Conservation (phyloP, 164 flowering plant genomes). For the Umbellularia californica region DNA sequence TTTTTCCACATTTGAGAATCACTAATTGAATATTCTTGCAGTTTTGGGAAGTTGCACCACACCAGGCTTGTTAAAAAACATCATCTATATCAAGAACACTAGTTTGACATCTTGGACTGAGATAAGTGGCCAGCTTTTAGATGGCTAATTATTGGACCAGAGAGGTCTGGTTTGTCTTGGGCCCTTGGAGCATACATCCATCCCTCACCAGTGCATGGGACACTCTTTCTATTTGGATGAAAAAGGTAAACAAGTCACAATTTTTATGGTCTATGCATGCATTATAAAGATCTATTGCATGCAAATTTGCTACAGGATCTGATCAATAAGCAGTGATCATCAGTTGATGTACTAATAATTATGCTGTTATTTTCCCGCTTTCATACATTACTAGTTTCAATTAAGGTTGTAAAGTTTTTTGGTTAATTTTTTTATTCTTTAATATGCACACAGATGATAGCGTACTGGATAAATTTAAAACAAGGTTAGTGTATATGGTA, state of each 20-base stretch:
- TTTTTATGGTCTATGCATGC: too few species aligned
- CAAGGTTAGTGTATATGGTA: too few species aligned
- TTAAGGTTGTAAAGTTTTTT: too few species aligned
- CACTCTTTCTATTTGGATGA: slow-evolving; percentile 76
- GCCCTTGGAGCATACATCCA: slow-evolving; percentile 94
- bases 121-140: slow-evolving; percentile 81
- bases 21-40: slow-evolving; percentile 22
- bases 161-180: slow-evolving; percentile 84
- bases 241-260: slow-evolving; percentile 53
- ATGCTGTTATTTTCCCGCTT: too few species aligned
- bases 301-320: too few species aligned
- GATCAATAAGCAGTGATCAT: too few species aligned
- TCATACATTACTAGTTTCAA: too few species aligned
- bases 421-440: too few species aligned
- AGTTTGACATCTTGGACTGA: slow-evolving; percentile 62
- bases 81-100: slow-evolving; percentile 78
- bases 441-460: too few species aligned
- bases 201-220: slow-evolving; percentile 99
- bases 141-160: slow-evolving; percentile 97
- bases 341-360: too few species aligned
- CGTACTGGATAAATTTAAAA: too few species aligned
- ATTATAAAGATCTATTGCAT: too few species aligned
- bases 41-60: slow-evolving; percentile 75
- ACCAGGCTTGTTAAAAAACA: slow-evolving; percentile 69
- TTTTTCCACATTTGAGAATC: not conserved